These are phyloP conservation scores for Chrysoporthe deuterocubensis DNA, from an alignment of 2,329 filamentous ascomycete genomes.

Conservation along the genomic window DNA sequence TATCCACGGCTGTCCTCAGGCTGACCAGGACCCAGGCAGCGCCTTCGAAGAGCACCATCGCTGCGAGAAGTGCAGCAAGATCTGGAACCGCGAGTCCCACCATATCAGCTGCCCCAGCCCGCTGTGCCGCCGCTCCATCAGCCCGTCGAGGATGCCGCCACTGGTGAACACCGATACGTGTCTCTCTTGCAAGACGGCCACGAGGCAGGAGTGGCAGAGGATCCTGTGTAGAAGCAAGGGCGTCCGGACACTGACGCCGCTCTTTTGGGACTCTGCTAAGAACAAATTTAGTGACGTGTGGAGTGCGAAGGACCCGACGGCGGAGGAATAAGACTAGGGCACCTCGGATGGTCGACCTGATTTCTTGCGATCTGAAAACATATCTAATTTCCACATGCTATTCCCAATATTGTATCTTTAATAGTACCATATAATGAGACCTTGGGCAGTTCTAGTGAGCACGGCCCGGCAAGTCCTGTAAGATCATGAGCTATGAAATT, in stretches of 20 bases:
- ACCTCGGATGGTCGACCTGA: too few species aligned
- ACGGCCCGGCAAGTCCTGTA: too few species aligned
- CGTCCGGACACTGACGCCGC: conserved; percentile 9
- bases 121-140: conserved; percentile 1
- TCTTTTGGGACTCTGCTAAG: neutral
- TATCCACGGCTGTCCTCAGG: neutral
- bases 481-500: too few species aligned
- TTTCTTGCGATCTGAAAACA: neutral
- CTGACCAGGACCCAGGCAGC: neutral
- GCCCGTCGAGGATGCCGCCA: neutral
- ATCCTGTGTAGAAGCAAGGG: neutral
- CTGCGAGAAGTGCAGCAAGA: conserved; percentile 6
- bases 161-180: conserved; percentile 14
- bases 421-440: too few species aligned
- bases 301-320: neutral
- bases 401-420: too few species aligned
- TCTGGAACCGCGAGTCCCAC: conserved; percentile 7
- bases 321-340: neutral
- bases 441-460: too few species aligned
- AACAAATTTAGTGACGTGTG: conserved; percentile 3
- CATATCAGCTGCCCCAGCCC: neutral
- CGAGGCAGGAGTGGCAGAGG: neutral
- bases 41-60: conserved; percentile 7
- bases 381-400: too few species aligned
- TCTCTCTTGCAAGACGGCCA: neutral